Evolutionary conservation across 169 alveolate species (phyloP).

Genomic region (Cryptosporidium meleagridis): DNA sequence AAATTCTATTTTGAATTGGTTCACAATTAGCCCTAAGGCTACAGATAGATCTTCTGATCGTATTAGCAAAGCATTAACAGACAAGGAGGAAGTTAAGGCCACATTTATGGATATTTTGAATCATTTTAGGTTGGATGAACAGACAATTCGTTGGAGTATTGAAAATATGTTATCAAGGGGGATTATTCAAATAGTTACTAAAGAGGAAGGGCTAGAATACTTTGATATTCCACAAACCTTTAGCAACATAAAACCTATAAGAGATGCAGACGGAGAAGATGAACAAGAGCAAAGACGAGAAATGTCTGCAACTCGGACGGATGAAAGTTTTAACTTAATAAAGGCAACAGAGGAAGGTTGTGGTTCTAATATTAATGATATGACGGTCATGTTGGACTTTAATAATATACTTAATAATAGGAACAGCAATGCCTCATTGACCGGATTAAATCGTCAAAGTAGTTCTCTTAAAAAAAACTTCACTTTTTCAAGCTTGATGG

Average conservation of each 20-base stretch:
- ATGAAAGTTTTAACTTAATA: background rate
- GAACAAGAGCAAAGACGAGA: background rate
- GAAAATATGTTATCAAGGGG: constrained; percentile 60
- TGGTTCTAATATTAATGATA: constrained; percentile 11
- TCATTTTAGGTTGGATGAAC: constrained; percentile 33
- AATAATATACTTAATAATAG: background rate
- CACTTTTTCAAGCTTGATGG: background rate
- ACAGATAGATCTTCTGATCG: background rate
- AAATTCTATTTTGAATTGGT: constrained; percentile 58
- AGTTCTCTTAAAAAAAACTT: background rate
- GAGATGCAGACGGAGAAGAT: background rate
- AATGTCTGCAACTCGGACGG: background rate
- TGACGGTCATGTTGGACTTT: constrained; percentile 71
- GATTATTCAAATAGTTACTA: background rate
- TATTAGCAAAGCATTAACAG: background rate
- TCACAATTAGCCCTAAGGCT: constrained; percentile 46
- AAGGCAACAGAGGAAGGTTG: background rate
- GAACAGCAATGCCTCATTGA: background rate
- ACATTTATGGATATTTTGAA: constrained; percentile 19
- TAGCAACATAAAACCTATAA: background rate
- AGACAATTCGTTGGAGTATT: constrained; percentile 45
- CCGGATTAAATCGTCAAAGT: background rate
- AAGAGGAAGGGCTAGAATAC: background rate
- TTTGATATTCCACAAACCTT: constrained; percentile 42
- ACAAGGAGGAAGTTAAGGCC: background rate